These are phyloP conservation scores for Vitrella brassicaformis DNA, from an alignment of 73 alveolate genomes.

Conservation along the genomic window DNA sequence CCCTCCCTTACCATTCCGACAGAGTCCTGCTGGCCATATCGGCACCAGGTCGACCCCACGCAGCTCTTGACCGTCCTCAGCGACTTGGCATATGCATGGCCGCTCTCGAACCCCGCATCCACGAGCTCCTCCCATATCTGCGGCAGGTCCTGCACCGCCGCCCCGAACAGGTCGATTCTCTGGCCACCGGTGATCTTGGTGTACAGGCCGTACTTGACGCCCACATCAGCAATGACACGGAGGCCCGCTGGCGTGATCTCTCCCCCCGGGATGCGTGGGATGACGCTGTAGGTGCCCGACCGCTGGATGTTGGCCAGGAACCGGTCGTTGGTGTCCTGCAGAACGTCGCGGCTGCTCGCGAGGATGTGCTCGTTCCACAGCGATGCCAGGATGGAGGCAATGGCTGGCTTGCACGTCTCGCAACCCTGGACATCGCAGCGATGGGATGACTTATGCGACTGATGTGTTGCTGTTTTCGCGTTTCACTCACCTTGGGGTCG, in stretches of 20 bases:
- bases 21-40: conserved; percentile 32
- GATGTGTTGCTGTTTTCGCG: not conserved
- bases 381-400: conserved; percentile 15
- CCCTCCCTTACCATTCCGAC: too few species aligned
- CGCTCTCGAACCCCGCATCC: conserved; percentile 15
- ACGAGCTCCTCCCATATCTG: conserved; percentile 5
- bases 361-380: conserved; percentile 8
- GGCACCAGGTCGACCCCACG: conserved; percentile 28
- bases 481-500: not conserved
- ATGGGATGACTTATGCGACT: too few species aligned
- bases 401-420: conserved; percentile 18
- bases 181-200: conserved; percentile 6
- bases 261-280: conserved; percentile 22
- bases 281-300: conserved; percentile 16
- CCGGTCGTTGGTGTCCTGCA: conserved; percentile 29
- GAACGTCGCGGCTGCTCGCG: not conserved
- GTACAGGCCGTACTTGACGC: conserved; percentile 2
- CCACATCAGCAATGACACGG: not conserved
- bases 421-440: too few species aligned
- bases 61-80: conserved; percentile 35
- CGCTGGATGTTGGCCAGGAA: conserved; percentile 33
- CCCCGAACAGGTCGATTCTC: conserved; percentile 4
- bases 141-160: not conserved
- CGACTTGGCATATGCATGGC: conserved; percentile 22
- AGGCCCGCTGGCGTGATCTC: conserved; percentile 15